phyloP scores from a whole-genome alignment of 495 filamentous ascomycete species.

The Evernia prunastri region DNA sequence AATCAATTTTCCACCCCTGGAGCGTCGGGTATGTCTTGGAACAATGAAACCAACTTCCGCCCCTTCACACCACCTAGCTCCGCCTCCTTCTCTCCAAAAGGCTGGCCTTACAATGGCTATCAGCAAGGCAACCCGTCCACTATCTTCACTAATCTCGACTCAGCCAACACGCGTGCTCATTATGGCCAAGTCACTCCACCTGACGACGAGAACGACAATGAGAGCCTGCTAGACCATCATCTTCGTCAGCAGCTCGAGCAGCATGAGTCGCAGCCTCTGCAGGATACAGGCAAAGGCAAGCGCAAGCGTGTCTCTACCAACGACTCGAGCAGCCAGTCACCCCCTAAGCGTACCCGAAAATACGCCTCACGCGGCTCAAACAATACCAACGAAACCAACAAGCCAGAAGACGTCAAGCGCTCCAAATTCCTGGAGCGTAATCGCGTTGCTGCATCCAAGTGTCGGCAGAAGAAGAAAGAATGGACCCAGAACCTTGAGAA shows the following conservation, averaged over 20 bases:
- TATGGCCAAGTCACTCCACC: slow-evolving; percentile 28
- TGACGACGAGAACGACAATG: slow-evolving; percentile 19
- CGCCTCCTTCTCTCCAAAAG: slow-evolving; percentile 16
- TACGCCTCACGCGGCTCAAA: slow-evolving; percentile 18
- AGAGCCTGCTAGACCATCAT: slow-evolving; percentile 16
- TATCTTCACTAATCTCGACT: slow-evolving; percentile 23
- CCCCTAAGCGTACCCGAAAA: slow-evolving; percentile 26
- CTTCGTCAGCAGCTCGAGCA: slow-evolving; percentile 15
- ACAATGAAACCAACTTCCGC: slow-evolving; percentile 9
- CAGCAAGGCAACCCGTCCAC: slow-evolving; percentile 13
- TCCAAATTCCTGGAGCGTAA: slow-evolving; percentile 67
- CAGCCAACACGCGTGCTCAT: slow-evolving; percentile 19
- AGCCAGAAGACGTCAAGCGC: slow-evolving; percentile 24
- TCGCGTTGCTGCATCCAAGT: slow-evolving; percentile 77
- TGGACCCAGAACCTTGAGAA: slow-evolving; percentile 56
- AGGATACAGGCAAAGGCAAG: slow-evolving; percentile 7
- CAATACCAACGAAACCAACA: slow-evolving; percentile 6
- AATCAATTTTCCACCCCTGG: slow-evolving; percentile 8
- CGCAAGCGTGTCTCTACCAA: slow-evolving; percentile 3
- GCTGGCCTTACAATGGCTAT: slow-evolving; percentile 18
- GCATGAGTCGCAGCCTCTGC: slow-evolving; percentile 8
- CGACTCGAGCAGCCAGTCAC: not conserved
- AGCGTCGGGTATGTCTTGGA: slow-evolving; percentile 13
- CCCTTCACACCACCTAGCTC: slow-evolving; percentile 23
- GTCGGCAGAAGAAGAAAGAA: slow-evolving; percentile 80